These are phyloP conservation scores for Parastagonospora avenae DNA, from an alignment of 2,329 filamentous ascomycete genomes.

Conservation along the genomic window DNA sequence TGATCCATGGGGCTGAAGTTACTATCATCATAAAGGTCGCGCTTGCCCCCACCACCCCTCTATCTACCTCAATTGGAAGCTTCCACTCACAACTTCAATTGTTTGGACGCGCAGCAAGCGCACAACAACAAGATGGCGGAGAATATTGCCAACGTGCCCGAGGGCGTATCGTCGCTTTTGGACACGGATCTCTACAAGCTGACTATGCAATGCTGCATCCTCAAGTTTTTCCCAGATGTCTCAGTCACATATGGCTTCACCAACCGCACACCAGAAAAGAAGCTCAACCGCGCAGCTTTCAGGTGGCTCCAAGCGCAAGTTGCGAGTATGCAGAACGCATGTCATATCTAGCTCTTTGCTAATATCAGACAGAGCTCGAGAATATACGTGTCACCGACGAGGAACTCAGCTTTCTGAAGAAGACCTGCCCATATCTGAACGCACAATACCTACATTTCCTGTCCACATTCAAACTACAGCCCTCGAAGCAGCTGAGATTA, in stretches of 20 bases:
- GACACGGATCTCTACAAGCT: slow-evolving; percentile 84
- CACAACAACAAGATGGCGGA: slow-evolving; percentile 26
- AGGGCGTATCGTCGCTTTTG: slow-evolving; percentile 52
- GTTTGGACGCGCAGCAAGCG: slow-evolving; percentile 2
- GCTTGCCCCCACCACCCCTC: slow-evolving; percentile 38
- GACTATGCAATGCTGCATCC: slow-evolving; percentile 90
- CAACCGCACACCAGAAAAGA: slow-evolving; percentile 93
- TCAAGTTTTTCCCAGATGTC: slow-evolving; percentile 83
- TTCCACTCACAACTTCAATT: slow-evolving; percentile 1
- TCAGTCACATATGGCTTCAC: slow-evolving; percentile 92
- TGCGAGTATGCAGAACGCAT: slow-evolving; percentile 59
- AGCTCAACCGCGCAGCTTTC: slow-evolving; percentile 81
- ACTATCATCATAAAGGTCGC: slow-evolving; percentile 6
- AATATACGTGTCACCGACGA: slow-evolving; percentile 79
- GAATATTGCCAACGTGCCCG: slow-evolving; percentile 34
- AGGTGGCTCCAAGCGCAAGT: slow-evolving; percentile 86
- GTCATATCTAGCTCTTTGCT: neutral
- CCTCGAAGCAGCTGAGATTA: slow-evolving; percentile 76
- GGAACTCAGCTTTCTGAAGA: slow-evolving; percentile 78
- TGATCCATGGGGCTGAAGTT: neutral
- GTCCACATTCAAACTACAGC: slow-evolving; percentile 78
- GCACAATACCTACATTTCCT: slow-evolving; percentile 81
- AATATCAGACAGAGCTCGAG: slow-evolving; percentile 67
- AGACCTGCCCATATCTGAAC: slow-evolving; percentile 80
- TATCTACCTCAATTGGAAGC: slow-evolving; percentile 17